Percentiles rank a stretch among this genome's conserved stretches.
phyloP scores from a whole-genome alignment of 495 filamentous ascomycete genomes.

The Xylaria palmicola region DNA sequence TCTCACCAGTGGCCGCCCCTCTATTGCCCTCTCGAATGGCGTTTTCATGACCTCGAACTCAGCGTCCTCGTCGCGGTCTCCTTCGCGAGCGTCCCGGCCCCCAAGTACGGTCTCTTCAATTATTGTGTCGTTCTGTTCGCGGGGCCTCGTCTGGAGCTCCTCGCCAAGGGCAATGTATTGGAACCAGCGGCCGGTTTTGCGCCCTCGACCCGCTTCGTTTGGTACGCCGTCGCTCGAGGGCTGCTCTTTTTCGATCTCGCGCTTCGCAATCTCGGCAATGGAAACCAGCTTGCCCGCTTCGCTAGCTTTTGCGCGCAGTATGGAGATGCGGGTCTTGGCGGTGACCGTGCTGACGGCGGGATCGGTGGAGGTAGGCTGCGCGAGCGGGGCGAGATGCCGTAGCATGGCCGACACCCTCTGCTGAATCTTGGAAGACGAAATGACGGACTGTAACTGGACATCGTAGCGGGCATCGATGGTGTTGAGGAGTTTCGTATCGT shows the following conservation, averaged over 20 bases:
- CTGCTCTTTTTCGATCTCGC: conserved; percentile 50
- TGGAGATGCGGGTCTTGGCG: conserved; percentile 15
- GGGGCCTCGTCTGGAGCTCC: conserved; percentile 19
- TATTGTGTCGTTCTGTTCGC: conserved; percentile 25
- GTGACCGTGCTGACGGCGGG: conserved; percentile 32
- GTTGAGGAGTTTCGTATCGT: conserved; percentile 22
- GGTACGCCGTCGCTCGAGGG: background rate
- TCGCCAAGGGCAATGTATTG: conserved; percentile 56
- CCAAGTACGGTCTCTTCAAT: conserved; percentile 42
- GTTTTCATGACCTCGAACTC: conserved; percentile 58
- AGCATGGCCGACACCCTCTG: conserved; percentile 51
- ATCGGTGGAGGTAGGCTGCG: conserved; percentile 9
- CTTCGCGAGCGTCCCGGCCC: conserved; percentile 18
- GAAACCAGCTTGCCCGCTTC: conserved; percentile 61
- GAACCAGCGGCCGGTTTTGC: conserved; percentile 43
- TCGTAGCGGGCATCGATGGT: conserved; percentile 34
- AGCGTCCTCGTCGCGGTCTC: conserved; percentile 36
- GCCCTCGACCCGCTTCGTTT: background rate
- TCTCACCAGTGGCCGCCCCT: conserved; percentile 27
- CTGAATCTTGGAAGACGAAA: conserved; percentile 56
- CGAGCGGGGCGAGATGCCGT: conserved; percentile 34
- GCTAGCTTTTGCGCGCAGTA: conserved; percentile 53
- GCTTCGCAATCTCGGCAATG: conserved; percentile 63
- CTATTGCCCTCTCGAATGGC: conserved; percentile 43
- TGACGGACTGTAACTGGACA: conserved; percentile 45